Evolutionary conservation across 345 rosid genomes (phyloP).

Genomic region (Erysimum cheiranthoides): DNA sequence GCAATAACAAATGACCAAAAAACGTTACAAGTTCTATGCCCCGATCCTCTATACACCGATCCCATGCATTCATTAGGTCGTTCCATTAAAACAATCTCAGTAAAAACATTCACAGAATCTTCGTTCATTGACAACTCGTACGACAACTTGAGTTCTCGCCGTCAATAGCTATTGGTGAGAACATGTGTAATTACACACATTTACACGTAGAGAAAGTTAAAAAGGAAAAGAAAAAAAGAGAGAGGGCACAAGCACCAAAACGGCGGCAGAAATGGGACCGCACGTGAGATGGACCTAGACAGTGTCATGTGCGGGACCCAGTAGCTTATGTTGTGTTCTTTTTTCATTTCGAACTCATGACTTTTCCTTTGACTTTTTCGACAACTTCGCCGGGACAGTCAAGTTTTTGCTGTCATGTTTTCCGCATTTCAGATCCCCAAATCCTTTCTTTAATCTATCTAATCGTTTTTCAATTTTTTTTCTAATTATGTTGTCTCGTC

Average conservation of each 20-base stretch:
- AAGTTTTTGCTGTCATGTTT: slow-evolving; percentile 56
- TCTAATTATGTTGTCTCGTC: slow-evolving; percentile 25
- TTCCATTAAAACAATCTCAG: background rate
- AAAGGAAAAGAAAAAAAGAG: background rate
- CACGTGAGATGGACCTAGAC: slow-evolving; percentile 53
- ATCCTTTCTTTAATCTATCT: background rate
- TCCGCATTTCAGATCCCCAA: slow-evolving; percentile 64
- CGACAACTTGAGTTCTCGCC: background rate
- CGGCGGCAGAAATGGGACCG: slow-evolving; percentile 67
- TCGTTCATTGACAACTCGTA: background rate
- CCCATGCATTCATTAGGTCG: background rate
- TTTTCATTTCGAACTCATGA: slow-evolving; percentile 37
- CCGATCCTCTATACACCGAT: background rate
- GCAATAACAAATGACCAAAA: no score
- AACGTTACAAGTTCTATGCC: no score
- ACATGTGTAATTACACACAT: background rate
- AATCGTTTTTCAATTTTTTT: background rate
- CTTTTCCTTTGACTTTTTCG: slow-evolving; percentile 47
- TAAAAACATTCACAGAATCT: background rate
- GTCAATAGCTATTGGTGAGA: background rate
- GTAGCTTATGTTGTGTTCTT: slow-evolving; percentile 42
- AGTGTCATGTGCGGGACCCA: slow-evolving; percentile 48
- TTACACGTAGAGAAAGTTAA: no score
- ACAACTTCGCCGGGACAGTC: slow-evolving; percentile 52
- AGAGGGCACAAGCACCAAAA: slow-evolving; percentile 61